Conservation (phyloP, 768 basidiomycete genomes). For the Butyriboletus loyo region DNA sequence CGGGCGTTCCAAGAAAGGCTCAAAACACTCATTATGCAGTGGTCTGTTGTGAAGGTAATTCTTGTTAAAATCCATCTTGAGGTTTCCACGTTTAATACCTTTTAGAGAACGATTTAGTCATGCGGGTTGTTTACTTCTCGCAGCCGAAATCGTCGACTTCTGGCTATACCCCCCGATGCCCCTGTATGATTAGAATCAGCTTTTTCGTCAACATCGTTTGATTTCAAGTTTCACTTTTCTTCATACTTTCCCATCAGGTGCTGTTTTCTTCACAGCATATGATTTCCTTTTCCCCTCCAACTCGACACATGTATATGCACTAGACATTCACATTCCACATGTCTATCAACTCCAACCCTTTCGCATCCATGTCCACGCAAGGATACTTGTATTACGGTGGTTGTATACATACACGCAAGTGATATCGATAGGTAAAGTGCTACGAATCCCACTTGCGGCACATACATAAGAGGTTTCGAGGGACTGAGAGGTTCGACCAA, state of each 20-base stretch:
- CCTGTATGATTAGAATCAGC: neutral
- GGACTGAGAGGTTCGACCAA: neutral
- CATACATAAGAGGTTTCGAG: neutral
- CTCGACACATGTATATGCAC: slow-evolving; percentile 3
- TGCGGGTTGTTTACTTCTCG: neutral
- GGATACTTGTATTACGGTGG: slow-evolving; percentile 7
- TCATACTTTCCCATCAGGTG: neutral
- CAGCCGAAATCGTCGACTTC: neutral
- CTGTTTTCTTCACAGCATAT: slow-evolving; percentile 3
- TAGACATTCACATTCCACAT: neutral
- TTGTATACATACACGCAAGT: slow-evolving; percentile 10
- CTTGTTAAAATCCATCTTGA: neutral
- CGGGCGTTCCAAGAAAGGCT: slow-evolving; percentile 61
- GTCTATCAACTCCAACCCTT: neutral
- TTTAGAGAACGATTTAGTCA: slow-evolving; percentile 55
- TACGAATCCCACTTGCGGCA: neutral
- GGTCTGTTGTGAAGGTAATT: slow-evolving; percentile 73
- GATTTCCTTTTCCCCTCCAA: neutral
- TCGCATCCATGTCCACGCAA: slow-evolving; percentile 1
- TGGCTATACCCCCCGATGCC: slow-evolving; percentile 5
- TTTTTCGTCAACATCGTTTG: neutral
- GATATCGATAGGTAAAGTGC: slow-evolving; percentile 10
- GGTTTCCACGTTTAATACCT: slow-evolving; percentile 5
- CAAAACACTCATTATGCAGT: slow-evolving; percentile 65
- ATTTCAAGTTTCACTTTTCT: slow-evolving; percentile 1